Evolutionary conservation across 768 basidiomycete species (phyloP), one percentile per base, ranked within the genome.

Genomic region (Amanita fuliginea): DNA sequence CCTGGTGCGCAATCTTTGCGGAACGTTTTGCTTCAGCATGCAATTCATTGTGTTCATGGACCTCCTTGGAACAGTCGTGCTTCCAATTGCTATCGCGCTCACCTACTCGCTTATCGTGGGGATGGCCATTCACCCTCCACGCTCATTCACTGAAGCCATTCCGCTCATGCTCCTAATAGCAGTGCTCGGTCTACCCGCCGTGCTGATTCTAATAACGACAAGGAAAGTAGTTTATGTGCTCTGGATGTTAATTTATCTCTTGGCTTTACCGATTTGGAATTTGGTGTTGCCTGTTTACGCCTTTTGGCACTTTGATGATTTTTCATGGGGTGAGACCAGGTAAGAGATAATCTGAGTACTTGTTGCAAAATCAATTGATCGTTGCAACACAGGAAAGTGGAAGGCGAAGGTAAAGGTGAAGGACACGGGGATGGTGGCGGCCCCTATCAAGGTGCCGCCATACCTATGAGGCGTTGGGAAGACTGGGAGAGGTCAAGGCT

Each of bases 1-100:
- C 32, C 81, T 90, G 53, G 96, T 99, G 35, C 89, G 88, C 56
- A 92, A 99, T 62, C 77, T 97, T 13, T 98, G 96, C 65, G 96
- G 96, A 32, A 98, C 95, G 26, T 99, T 99, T 68, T 99, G 96
- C 73, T 97, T 98, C 70, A 96, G 92, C 67, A 98, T 97, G 94
- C 96, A 98, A 64, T 98, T 98, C 65, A 83, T 98, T 64, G 93
- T 98, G 47, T 91, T 95, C 70, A 93, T 98, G 89, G 93, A 97
- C 64, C 78, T 94, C 39, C 67, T 93, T 52, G 89, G 89, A 52
- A 94, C 90, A 2, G 79, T 91, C 57, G 93, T 96, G 18, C 78
- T 97, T 14, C 96, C 96, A 22, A 81, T 97, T 59, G 95, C 95
- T 54, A 96, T 99, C 59, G 68, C 75, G 47, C 74, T 99, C 45